phyloP scores from a whole-genome alignment of 495 filamentous ascomycete genomes.

The Penicillium coprophilum region DNA sequence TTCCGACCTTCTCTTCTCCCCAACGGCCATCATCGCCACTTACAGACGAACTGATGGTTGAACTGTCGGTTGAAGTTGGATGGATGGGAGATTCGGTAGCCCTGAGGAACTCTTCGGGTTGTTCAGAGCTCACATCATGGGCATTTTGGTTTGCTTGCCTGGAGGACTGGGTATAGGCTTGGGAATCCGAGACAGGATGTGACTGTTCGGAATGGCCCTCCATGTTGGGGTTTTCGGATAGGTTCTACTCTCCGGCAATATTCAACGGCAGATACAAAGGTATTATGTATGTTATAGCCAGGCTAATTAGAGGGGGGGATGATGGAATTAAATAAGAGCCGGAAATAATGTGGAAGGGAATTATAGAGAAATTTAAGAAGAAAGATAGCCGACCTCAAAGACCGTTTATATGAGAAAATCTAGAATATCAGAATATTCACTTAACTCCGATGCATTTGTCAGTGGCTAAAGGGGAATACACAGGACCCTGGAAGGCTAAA shows the following conservation, averaged over 20 bases:
- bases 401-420: background rate
- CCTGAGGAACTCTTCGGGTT: slow-evolving; percentile 12
- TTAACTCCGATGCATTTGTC: slow-evolving; percentile 11
- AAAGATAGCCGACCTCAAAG: background rate
- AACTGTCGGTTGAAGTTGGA: slow-evolving; percentile 17
- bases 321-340: slow-evolving; percentile 9
- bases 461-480: background rate
- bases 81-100: slow-evolving; percentile 17
- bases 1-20: slow-evolving; percentile 70
- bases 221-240: slow-evolving; percentile 19
- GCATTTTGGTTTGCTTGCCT: slow-evolving; percentile 3
- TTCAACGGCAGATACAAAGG: slow-evolving; percentile 18
- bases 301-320: slow-evolving; percentile 2
- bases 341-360: background rate
- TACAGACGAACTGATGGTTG: slow-evolving; percentile 24
- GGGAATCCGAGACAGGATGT: background rate
- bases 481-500: background rate
- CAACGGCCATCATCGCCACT: slow-evolving; percentile 58
- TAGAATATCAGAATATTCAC: background rate
- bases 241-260: slow-evolving; percentile 12
- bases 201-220: slow-evolving; percentile 20
- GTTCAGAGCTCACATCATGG: background rate
- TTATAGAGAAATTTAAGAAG: background rate
- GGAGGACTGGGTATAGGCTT: background rate
- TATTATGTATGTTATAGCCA: slow-evolving; percentile 12